phyloP scores from a whole-genome alignment of 352 stramenopile genomes.

The Phytopythium helicoides region DNA sequence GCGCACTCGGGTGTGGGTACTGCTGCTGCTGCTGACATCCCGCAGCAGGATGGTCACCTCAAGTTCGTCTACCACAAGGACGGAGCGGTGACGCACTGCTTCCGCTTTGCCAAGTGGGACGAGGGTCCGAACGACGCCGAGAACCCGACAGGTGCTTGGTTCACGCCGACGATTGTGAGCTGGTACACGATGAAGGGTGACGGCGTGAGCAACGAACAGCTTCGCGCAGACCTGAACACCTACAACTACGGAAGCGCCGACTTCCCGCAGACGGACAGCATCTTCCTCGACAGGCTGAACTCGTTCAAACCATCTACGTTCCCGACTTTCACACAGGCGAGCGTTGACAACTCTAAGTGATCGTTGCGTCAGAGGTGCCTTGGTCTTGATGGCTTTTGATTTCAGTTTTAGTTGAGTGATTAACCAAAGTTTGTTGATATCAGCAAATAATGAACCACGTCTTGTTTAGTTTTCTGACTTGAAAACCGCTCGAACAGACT shows the following conservation, averaged over 20 bases:
- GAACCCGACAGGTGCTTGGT: slow-evolving; percentile 2
- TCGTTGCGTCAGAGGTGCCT: too few relatives aligned
- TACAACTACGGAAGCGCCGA: slow-evolving; percentile 6
- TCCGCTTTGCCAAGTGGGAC: slow-evolving; percentile 11
- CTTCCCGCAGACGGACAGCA: slow-evolving; percentile 5
- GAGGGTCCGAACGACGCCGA: slow-evolving; percentile 3
- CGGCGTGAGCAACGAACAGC: slow-evolving; percentile 4
- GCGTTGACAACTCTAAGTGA: slow-evolving; percentile 11
- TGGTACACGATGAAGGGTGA: slow-evolving; percentile 24
- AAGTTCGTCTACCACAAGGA: slow-evolving; percentile 19
- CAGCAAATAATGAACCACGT: too few relatives aligned
- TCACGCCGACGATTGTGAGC: slow-evolving; percentile 9
- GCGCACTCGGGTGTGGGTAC: slow-evolving; percentile 7
- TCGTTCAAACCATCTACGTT: slow-evolving; percentile 1
- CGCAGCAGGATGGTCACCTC: slow-evolving; percentile 7
- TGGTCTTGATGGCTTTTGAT: too few relatives aligned
- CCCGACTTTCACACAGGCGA: slow-evolving; percentile 7
- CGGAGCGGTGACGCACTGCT: not conserved
- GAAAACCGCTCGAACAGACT: too few relatives aligned
- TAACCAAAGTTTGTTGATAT: too few relatives aligned
- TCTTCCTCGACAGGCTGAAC: slow-evolving; percentile 7
- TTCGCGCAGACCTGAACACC: slow-evolving; percentile 2
- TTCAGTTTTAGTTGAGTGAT: too few relatives aligned
- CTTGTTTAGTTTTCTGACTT: too few relatives aligned
- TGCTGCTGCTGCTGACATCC: slow-evolving; percentile 1